phyloP scores from a whole-genome alignment of 2,329 filamentous ascomycete species.

The Talaromyces islandicus region DNA sequence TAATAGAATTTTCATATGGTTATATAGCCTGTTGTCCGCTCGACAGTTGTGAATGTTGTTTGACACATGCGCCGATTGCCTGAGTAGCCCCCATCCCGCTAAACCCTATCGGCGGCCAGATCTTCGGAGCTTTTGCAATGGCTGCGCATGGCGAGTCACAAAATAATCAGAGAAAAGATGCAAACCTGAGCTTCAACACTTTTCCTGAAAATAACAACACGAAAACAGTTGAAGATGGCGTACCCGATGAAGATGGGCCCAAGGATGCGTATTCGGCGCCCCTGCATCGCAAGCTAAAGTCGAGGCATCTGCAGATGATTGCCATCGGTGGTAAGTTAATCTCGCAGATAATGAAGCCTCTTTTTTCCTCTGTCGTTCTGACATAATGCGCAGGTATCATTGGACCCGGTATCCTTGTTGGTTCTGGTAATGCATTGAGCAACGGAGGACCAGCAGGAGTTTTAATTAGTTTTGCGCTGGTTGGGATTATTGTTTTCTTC shows the following conservation, averaged over 20 bases:
- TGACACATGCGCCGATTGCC: not conserved
- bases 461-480: slow-evolving; percentile 66
- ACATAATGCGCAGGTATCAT: slow-evolving; percentile 39
- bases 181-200: not conserved
- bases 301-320: slow-evolving; percentile 61
- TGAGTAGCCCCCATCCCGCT: not conserved
- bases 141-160: not conserved
- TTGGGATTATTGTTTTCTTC: slow-evolving; percentile 60
- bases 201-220: not conserved
- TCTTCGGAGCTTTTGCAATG: not conserved
- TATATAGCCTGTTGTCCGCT: not conserved
- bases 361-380: not conserved
- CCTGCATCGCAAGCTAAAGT: slow-evolving; percentile 44
- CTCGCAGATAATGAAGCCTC: not conserved
- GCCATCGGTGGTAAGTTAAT: slow-evolving; percentile 46
- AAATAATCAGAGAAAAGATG: not conserved
- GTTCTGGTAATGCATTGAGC: slow-evolving; percentile 62
- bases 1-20: not conserved
- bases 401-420: slow-evolving; percentile 67
- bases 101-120: not conserved
- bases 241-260: slow-evolving; percentile 3
- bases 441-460: slow-evolving; percentile 66
- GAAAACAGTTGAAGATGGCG: not conserved
- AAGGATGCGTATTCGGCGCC: slow-evolving; percentile 19
- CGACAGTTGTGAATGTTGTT: not conserved